Base-by-base conservation (phyloP, 768 basidiomycete genomes). In the Rhodotorula diobovata region DNA sequence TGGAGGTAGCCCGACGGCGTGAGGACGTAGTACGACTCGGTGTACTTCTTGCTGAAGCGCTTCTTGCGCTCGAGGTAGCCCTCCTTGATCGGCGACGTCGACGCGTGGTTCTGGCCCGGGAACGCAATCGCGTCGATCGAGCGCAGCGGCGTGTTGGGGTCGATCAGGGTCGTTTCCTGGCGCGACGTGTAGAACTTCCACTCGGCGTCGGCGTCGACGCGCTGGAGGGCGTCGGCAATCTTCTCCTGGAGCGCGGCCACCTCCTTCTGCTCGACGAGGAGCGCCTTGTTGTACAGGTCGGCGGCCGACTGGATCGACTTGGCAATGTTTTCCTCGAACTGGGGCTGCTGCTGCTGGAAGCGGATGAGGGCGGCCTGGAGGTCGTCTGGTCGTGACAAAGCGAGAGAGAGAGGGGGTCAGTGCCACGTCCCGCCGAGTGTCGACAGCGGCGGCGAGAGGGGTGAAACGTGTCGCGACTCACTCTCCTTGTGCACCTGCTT, bases 401-500 rank as follows among this genome's bases (percentile, higher is more conserved):
- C 45, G 55, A 41, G 32, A 37, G 7, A 41, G 28, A 28, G 35
- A 39, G 15, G 35, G 6, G 34, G 55, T 43, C 41, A 43, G 53
- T 34, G 12, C 15, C 16, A 16, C 3, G 32, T 37, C 18, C 0
- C 18, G 45, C 2, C 7, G 18, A 4, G 12, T 28, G n/a, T n/a
- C n/a, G n/a, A n/a, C n/a, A n/a, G n/a, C 12, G n/a, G 25, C 14
- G 25, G 3, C 10, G 18, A 7, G 8, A 30, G 34, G 34, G 58
- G 28, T 32, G 41, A 7, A 15, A 16, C 25, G 15, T 4, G 43
- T 10, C 6, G 15, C 20, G 48, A 70, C 68, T 2, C 58, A 70
- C 68, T 74, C 74, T 75, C 74, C 53, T 72, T 71, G 65, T 59
- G 64, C 4, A 75, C 71, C 82, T 97, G 94, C 76, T 79, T 80